phyloP scores from a whole-genome alignment of 2,329 filamentous ascomycete species.

The Colletotrichum sp. region DNA sequence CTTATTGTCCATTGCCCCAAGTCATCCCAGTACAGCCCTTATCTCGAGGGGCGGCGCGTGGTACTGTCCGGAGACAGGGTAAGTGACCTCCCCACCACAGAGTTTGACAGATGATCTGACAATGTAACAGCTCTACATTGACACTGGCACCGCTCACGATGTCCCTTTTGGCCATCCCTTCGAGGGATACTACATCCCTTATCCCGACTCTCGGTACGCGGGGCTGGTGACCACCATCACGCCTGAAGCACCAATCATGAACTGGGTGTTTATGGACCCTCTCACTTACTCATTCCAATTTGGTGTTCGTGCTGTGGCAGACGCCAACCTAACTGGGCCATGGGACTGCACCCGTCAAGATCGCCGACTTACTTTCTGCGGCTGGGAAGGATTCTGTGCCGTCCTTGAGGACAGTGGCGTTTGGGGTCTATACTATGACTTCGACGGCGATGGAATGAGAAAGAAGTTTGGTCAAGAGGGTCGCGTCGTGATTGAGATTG shows the following conservation, averaged over 20 bases:
- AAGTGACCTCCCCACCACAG: neutral
- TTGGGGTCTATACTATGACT: slow-evolving; percentile 55
- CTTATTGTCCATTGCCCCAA: slow-evolving; percentile 51
- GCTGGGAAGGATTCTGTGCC: slow-evolving; percentile 53
- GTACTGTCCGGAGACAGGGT: slow-evolving; percentile 50
- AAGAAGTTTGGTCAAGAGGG: slow-evolving; percentile 48
- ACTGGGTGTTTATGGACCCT: slow-evolving; percentile 55
- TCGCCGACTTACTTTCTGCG: slow-evolving; percentile 51
- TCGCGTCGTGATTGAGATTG: slow-evolving; percentile 59
- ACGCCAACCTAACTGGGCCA: slow-evolving; percentile 49
- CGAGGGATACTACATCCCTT: slow-evolving; percentile 62
- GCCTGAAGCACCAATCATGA: slow-evolving; percentile 52
- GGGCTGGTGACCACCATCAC: slow-evolving; percentile 55
- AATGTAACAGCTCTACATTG: slow-evolving; percentile 48
- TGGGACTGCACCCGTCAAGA: slow-evolving; percentile 60
- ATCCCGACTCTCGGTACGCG: slow-evolving; percentile 53
- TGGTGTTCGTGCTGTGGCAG: slow-evolving; percentile 45
- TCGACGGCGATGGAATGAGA: slow-evolving; percentile 46
- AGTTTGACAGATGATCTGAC: neutral
- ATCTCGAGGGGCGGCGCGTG: slow-evolving; percentile 49
- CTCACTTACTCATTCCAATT: slow-evolving; percentile 52
- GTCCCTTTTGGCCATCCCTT: slow-evolving; percentile 53
- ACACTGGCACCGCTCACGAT: slow-evolving; percentile 38
- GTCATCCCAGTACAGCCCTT: slow-evolving; percentile 45
- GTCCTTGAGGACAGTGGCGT: slow-evolving; percentile 48